A percentile compares a stretch with the other conserved stretches of the same genome.
Evolutionary conservation across 1,284 basidiomycete genomes (phyloP).

Genomic region (Cronartium quercuum): DNA sequence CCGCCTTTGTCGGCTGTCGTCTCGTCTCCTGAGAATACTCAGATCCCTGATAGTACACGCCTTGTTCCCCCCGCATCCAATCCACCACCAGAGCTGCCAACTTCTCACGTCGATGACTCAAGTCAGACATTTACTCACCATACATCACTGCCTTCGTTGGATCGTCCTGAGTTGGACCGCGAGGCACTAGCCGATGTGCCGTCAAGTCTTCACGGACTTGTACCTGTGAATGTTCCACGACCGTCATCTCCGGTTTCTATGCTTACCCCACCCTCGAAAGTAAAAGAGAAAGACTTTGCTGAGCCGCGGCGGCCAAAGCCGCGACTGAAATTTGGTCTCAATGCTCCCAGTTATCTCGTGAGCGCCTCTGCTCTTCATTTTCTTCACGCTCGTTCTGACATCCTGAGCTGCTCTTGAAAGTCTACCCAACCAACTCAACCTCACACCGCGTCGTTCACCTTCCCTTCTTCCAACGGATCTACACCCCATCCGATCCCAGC

Average conservation of each 20-base stretch:
- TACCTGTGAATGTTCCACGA: no score
- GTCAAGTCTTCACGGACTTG: no score
- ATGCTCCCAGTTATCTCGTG: background rate
- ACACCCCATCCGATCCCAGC: slow-evolving; percentile 53
- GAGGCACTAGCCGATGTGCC: background rate
- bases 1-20: background rate
- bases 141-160: background rate
- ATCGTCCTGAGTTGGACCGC: no score
- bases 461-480: slow-evolving; percentile 50
- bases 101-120: background rate
- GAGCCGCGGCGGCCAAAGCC: background rate
- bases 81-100: slow-evolving; percentile 1
- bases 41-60: background rate
- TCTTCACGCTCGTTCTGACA: background rate
- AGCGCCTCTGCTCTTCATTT: background rate
- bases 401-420: background rate
- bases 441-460: slow-evolving; percentile 49
- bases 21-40: background rate
- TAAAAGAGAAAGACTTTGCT: background rate
- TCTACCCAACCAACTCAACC: slow-evolving; percentile 55
- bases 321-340: background rate
- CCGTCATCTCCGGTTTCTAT: background rate
- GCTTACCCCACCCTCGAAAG: background rate
- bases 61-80: background rate
- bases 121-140: background rate